A percentile compares a stretch with the other conserved stretches of the same genome.
These are phyloP conservation scores for Russula sp. DNA, from an alignment of 768 basidiomycete species.

Conservation along the genomic window DNA sequence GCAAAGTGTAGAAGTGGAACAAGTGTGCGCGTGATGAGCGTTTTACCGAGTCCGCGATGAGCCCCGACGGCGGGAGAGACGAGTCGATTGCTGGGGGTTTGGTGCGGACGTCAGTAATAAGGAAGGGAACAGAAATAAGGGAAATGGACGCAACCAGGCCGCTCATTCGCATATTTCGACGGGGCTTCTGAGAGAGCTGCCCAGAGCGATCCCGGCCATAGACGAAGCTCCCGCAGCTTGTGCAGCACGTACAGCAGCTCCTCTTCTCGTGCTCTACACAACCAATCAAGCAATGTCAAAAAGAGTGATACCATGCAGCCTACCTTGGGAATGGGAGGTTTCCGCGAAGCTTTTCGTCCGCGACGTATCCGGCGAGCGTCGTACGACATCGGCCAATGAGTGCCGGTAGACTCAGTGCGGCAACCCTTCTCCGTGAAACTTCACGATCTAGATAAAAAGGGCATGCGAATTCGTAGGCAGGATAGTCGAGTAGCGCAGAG, in stretches of 20 bases:
- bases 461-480: neutral
- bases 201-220: conserved; percentile 76
- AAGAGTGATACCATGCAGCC: conserved; percentile 9
- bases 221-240: conserved; percentile 62
- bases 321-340: conserved; percentile 84
- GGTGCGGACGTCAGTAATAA: neutral
- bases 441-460: conserved; percentile 47
- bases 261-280: conserved; percentile 73
- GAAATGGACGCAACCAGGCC: conserved; percentile 42
- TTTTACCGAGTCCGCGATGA: conserved; percentile 66
- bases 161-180: conserved; percentile 44
- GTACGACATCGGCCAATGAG: conserved; percentile 72
- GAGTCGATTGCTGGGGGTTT: conserved; percentile 35
- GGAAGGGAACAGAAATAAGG: neutral
- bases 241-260: conserved; percentile 81
- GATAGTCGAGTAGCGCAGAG: neutral
- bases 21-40: conserved; percentile 77
- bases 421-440: conserved; percentile 55
- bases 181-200: conserved; percentile 67
- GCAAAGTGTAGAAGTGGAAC: conserved; percentile 77
- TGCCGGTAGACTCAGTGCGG: conserved; percentile 63
- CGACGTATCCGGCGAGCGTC: conserved; percentile 67
- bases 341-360: conserved; percentile 82
- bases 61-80: conserved; percentile 41
- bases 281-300: neutral